Conservation (phyloP, 306 rosid genomes). For the Amphicarpaea edgeworthii region DNA sequence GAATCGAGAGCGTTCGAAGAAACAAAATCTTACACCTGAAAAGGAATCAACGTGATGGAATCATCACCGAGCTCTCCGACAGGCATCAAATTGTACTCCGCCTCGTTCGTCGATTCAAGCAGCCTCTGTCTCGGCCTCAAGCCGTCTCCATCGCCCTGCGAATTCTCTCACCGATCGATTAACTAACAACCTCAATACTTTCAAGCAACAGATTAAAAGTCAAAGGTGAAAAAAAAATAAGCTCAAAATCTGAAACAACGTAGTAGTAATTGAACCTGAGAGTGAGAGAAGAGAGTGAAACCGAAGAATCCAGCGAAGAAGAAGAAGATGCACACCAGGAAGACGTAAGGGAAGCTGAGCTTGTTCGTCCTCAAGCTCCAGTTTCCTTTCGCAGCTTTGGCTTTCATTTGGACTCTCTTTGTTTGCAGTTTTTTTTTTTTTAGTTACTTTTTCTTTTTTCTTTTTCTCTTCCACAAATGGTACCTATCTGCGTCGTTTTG, state of each 20-base stretch:
- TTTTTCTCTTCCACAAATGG: not conserved
- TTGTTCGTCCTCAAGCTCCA: constrained; percentile 62
- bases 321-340: constrained; percentile 69
- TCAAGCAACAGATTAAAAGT: not conserved
- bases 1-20: not conserved
- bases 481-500: not conserved
- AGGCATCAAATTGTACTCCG: constrained; percentile 52
- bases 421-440: not conserved
- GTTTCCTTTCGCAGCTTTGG: constrained; percentile 57
- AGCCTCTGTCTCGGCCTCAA: constrained; percentile 50
- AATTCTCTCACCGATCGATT: constrained; percentile 24
- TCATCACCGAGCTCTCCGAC: constrained; percentile 77
- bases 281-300: constrained; percentile 63
- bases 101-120: constrained; percentile 54
- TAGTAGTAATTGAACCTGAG: constrained; percentile 22
- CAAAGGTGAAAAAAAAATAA: not conserved
- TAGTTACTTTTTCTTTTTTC: not conserved
- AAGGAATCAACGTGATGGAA: constrained; percentile 75
- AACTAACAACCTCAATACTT: not conserved
- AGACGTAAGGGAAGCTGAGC: constrained; percentile 55
- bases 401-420: constrained; percentile 58
- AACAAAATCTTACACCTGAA: constrained; percentile 64
- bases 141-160: constrained; percentile 57
- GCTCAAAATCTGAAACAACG: not conserved
- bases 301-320: constrained; percentile 75